Base-by-base conservation (phyloP, 164 flowering plant genomes). In the Tetracentron sinense region DNA sequence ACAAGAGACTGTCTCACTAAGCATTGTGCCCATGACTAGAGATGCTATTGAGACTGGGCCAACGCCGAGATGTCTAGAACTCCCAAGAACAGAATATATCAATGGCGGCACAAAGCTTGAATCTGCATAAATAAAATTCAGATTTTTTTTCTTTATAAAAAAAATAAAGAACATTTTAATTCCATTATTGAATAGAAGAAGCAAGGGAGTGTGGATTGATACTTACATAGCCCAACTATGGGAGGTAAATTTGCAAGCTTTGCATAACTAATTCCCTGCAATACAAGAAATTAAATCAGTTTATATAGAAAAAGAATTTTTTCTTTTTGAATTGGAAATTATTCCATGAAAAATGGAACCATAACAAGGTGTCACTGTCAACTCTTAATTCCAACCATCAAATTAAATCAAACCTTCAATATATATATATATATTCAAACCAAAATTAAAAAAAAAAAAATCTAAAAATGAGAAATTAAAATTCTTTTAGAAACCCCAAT, bases 201-300 rank as follows among this genome's bases (percentile, higher is more conserved):
- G 31, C 56, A 51, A 29, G 47, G 20, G 1, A 7, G 29, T 14
- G 22, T 20, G 8, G 6, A 53, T 48, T n/a, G 70, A 21, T 63
- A 80, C 89, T 81, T 28, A 87, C 92, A 87, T 15, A 87, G 78
- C 6, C 92, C 92, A 49, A 83, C 61, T 19, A 87, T 83, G 2
- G 92, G 89, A 16, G 92, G 92, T 68, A 86, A 67, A 76, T 81
- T 84, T 35, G 92, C 92, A 55, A 86, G 82, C 69, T 86, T 84
- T 30, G 92, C 92, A 69, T 87, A 87, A 27, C 92, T 87, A 29
- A 87, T 87, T 26, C 92, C 92, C 88, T 86, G 78, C 69, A 77
- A 19, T 57, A 7, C 46, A 56, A 62, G 23, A 3, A 31, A 54
- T 17, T 42, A 48, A 56, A 25, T 30, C 25, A 55, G 48, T 48